These are phyloP conservation scores for Cochlearia excelsa DNA, from an alignment of 345 rosid genomes.

Conservation along the genomic window DNA sequence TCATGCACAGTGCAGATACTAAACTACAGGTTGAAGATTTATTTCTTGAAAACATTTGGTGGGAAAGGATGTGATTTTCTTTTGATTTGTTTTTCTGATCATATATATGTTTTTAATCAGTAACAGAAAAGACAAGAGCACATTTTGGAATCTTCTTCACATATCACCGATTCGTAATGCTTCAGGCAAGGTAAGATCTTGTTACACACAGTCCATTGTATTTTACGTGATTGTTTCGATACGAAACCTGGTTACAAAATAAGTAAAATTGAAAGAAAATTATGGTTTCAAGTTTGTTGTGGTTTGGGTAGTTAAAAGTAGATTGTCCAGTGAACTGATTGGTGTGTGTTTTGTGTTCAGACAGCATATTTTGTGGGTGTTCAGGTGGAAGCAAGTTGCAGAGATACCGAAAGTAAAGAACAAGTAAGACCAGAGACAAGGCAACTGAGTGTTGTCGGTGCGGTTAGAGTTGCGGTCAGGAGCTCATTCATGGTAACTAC, in stretches of 20 bases:
- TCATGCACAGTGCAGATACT: slow-evolving; percentile 91
- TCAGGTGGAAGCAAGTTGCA: slow-evolving; percentile 59
- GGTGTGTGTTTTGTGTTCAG: slow-evolving; percentile 40
- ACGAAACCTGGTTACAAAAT: no score
- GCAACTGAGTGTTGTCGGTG: slow-evolving; percentile 78
- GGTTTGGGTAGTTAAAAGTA: no score
- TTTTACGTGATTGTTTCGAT: background rate
- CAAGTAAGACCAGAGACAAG: slow-evolving; percentile 59
- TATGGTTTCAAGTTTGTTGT: no score
- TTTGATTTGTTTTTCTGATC: slow-evolving; percentile 25
- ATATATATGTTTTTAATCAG: slow-evolving; percentile 22
- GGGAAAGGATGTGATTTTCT: slow-evolving; percentile 27
- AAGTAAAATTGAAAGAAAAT: no score
- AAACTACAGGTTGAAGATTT: slow-evolving; percentile 77
- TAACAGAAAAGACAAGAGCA: slow-evolving; percentile 72
- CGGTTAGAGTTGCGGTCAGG: slow-evolving; percentile 84
- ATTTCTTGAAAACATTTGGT: background rate
- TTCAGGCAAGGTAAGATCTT: slow-evolving; percentile 73
- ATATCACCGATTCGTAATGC: slow-evolving; percentile 91
- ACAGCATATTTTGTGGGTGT: slow-evolving; percentile 78
- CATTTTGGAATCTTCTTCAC: slow-evolving; percentile 92
- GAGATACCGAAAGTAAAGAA: slow-evolving; percentile 40
- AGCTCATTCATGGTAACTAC: slow-evolving; percentile 44
- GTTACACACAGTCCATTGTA: background rate
- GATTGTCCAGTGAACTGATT: slow-evolving; percentile 4